These are phyloP conservation scores for Halophytophthora batemanensis DNA, from an alignment of 352 stramenopile species.

Conservation along the genomic window DNA sequence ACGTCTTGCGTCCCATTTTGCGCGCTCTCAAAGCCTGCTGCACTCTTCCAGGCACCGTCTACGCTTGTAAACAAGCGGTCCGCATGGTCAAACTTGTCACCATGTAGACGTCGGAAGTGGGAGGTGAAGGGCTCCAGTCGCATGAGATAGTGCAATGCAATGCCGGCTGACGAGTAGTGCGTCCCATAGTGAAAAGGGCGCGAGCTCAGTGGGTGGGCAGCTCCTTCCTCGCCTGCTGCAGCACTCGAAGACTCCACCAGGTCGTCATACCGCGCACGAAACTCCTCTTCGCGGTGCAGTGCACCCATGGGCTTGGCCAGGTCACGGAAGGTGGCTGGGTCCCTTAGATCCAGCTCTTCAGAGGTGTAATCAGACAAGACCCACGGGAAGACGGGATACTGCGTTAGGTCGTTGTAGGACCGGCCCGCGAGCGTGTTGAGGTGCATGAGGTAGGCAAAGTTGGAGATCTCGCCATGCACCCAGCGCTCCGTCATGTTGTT, in stretches of 20 bases:
- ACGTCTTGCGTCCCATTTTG: constrained; percentile 93
- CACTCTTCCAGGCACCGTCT: constrained; percentile 88
- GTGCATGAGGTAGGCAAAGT: constrained; percentile 97
- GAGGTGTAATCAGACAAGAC: constrained; percentile 95
- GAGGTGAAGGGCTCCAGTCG: constrained; percentile 95
- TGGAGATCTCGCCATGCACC: constrained; percentile 67
- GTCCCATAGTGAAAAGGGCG: constrained; percentile 96
- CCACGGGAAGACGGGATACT: constrained; percentile 99
- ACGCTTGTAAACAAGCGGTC: constrained; percentile 97
- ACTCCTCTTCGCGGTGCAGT: constrained; percentile 89
- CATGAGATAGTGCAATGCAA: constrained; percentile 98
- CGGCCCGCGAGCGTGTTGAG: constrained; percentile 95
- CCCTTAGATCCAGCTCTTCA: constrained; percentile 90
- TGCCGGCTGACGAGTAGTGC: constrained; percentile 88
- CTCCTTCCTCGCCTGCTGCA: neutral
- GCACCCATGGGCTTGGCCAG: constrained; percentile 97
- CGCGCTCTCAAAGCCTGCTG: constrained; percentile 52
- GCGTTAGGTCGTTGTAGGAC: constrained; percentile 97
- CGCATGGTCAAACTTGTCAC: constrained; percentile 97
- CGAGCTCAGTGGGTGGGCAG: constrained; percentile 41
- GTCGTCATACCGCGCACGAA: constrained; percentile 63
- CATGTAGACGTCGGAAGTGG: constrained; percentile 93
- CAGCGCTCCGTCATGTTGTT: constrained; percentile 81
- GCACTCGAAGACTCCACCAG: constrained; percentile 36
- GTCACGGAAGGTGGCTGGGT: constrained; percentile 92